Percentiles rank a stretch among this genome's conserved stretches.
phyloP scores from a whole-genome alignment of 2,329 filamentous ascomycete species.

The Sclerotinia sclerotiorum region DNA sequence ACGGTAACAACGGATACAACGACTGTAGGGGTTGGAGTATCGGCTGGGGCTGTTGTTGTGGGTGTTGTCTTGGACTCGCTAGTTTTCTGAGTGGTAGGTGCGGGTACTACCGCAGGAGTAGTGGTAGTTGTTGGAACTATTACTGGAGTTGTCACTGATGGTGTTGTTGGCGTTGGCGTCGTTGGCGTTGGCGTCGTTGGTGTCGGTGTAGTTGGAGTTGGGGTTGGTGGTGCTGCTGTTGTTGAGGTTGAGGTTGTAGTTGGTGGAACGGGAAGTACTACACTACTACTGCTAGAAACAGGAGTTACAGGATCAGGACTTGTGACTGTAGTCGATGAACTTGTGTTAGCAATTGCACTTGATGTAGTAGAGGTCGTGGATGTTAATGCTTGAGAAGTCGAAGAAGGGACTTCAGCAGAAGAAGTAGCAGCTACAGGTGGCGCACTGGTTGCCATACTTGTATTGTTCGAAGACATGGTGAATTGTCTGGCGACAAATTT shows the following conservation, averaged over 20 bases:
- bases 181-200: constrained; percentile 28
- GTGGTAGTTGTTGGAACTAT: constrained; percentile 24
- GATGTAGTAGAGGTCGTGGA: constrained; percentile 20
- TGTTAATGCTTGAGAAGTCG: constrained; percentile 25
- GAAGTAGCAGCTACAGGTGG: constrained; percentile 24
- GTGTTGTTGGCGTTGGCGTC: constrained; percentile 19
- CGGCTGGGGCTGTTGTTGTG: constrained; percentile 27
- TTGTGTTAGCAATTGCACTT: constrained; percentile 38
- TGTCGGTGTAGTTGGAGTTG: constrained; percentile 25
- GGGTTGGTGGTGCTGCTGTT: constrained; percentile 12
- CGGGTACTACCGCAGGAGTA: constrained; percentile 21
- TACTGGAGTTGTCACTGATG: constrained; percentile 26
- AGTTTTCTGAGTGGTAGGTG: constrained; percentile 24
- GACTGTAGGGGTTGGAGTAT: constrained; percentile 30
- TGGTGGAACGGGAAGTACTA: constrained; percentile 19
- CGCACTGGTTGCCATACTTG: constrained; percentile 34
- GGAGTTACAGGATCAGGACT: constrained; percentile 21
- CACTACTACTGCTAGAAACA: constrained; percentile 13
- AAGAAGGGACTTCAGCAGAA: constrained; percentile 23
- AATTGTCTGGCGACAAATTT: constrained; percentile 32
- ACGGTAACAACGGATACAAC: constrained; percentile 20
- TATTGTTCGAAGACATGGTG: constrained; percentile 36
- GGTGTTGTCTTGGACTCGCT: constrained; percentile 33
- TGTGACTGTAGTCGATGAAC: constrained; percentile 31
- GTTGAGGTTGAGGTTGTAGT: constrained; percentile 22